Conservation (phyloP, 2,329 filamentous ascomycete genomes). For the Fusarium palustre region DNA sequence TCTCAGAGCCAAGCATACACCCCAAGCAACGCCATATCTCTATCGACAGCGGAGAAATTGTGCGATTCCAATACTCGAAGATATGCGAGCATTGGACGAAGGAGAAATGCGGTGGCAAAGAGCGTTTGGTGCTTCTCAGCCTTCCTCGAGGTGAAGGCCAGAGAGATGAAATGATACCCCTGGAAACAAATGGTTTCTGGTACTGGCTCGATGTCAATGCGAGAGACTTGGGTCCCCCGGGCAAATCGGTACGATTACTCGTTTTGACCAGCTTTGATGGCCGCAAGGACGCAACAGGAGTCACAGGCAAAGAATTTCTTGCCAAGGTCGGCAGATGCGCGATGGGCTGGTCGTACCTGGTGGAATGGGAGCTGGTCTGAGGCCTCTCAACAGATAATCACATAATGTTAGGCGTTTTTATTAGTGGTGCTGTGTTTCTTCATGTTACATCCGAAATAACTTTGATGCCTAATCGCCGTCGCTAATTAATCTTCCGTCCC, state of each 20-base stretch:
- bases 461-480: constrained; percentile 9
- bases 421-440: constrained; percentile 4
- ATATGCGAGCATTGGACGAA: constrained; percentile 86
- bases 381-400: constrained; percentile 14
- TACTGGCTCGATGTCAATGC: constrained; percentile 84
- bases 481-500: constrained; percentile 15
- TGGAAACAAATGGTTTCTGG: constrained; percentile 81
- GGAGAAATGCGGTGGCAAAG: constrained; percentile 74
- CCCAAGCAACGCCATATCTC: constrained; percentile 66
- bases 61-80: constrained; percentile 85
- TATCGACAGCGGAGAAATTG: constrained; percentile 65
- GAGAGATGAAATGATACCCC: constrained; percentile 74
- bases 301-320: constrained; percentile 61
- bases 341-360: constrained; percentile 59
- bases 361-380: constrained; percentile 64
- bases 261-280: constrained; percentile 66
- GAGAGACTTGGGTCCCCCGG: constrained; percentile 73
- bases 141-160: constrained; percentile 75
- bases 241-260: constrained; percentile 74
- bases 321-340: constrained; percentile 57
- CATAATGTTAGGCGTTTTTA: constrained; percentile 16
- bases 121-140: constrained; percentile 76
- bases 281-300: constrained; percentile 61
- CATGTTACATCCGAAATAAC: constrained; percentile 6
- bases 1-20: constrained; percentile 69